These are phyloP conservation scores for Stephania japonica DNA, from an alignment of 164 flowering plant species.

Conservation along the genomic window DNA sequence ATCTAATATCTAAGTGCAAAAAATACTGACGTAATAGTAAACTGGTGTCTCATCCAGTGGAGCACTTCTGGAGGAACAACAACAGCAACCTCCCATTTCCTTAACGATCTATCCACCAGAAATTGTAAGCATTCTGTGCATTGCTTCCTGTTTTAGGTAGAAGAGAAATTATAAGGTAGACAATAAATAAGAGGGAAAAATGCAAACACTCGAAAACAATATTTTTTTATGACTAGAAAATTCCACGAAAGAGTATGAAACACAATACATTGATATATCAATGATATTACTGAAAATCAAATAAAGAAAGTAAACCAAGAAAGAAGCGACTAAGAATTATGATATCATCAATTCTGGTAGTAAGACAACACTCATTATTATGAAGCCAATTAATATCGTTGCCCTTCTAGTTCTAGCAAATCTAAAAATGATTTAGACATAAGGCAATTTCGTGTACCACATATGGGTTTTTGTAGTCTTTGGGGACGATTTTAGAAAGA, in stretches of 20 bases:
- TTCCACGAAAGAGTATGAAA: not conserved
- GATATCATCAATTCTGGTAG: too few relatives aligned
- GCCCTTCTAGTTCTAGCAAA: too few relatives aligned
- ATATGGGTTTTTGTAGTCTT: too few relatives aligned
- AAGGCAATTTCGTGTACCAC: too few relatives aligned
- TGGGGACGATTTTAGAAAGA: too few relatives aligned
- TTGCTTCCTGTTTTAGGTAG: conserved; percentile 11
- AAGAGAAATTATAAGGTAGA: conserved; percentile 5
- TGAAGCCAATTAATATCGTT: too few relatives aligned
- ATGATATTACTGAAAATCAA: too few relatives aligned
- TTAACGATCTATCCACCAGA: conserved; percentile 23
- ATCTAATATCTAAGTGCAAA: conserved; percentile 7
- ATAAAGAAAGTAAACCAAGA: too few relatives aligned
- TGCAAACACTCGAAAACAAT: not conserved
- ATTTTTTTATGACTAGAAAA: not conserved
- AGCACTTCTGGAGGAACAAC: conserved; percentile 28
- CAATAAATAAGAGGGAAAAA: not conserved
- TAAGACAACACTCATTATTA: too few relatives aligned
- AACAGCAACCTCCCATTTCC: conserved; percentile 84
- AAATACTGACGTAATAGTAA: conserved; percentile 62
- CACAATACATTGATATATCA: too few relatives aligned
- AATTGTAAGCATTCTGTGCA: conserved; percentile 11
- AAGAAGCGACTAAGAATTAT: too few relatives aligned
- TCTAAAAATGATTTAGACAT: too few relatives aligned
- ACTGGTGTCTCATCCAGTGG: conserved; percentile 56